Evolutionary conservation across 1,284 basidiomycete species (phyloP), one percentile per base, ranked within the genome.

Genomic region (Athelia sp.): DNA sequence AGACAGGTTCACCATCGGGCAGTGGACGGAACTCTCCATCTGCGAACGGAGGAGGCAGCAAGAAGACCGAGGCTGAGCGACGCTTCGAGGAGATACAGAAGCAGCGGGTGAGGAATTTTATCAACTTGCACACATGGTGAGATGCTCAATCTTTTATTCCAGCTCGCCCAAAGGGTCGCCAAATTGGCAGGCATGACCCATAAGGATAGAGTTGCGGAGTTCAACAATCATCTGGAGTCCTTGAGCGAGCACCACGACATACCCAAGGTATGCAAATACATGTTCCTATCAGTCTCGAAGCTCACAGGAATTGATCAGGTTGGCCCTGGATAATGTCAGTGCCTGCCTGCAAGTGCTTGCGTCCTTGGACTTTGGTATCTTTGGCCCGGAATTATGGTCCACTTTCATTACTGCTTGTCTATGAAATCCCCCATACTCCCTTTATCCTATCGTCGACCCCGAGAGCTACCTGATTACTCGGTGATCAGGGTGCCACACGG

Each of bases 171-270:
- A 54, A 82, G 82, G 58, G 90, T 95, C 21, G 78, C 81, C 26
- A 92, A 85, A 67, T 67, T 90, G 59, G 95, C 95, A 0, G 75
- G 76, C 58, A 90, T 87, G 70, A 93, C 91, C 9, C 96, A 99
- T 71, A 98, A 98, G 70, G 96, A 99, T 54, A 86, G 94, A 45
- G 94, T 99, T 19, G 84, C 83, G 52, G 90, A 94, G 62, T 92
- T 94, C 62, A 99, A 99, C 65, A 64, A 79, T 26, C 91, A 97
- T 63, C 75, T 99, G 6, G 94, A 95, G 65, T 74, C 80, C 46
- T 79, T 97, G 52, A 90, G 87, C 62, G 92, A 95, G 71, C 93
- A 95, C 74, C 90, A 95, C 65, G 92, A 95, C 65, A 93, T 95
- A 58, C 92, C 92, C 36, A 93, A 93, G 76, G 91, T 87, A 62